Base-by-base conservation (phyloP, 208 protist species). In the Kentomonas sorsogonicus region DNA sequence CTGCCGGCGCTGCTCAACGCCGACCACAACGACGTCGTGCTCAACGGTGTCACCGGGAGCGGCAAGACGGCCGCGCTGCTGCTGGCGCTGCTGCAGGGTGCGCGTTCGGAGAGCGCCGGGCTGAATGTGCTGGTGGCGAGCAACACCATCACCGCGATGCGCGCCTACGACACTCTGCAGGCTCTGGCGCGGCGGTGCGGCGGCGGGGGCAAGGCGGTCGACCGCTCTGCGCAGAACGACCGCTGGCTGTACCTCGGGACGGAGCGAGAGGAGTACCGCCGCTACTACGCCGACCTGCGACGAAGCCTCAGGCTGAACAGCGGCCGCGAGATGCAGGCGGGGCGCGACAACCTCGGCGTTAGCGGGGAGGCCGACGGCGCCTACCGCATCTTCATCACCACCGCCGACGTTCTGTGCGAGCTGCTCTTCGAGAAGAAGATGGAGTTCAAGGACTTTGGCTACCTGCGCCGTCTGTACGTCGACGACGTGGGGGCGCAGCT, bases 341-440 rank as follows among this genome's bases (percentile, higher is more conserved):
- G n/a, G n/a, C n/a, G n/a, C n/a, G 7, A 43, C 34, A 38, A 5
- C 5, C 33, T 5, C 11, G 33, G 5, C 9, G 33, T 38, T 5
- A 15, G 11, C 33, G 11, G 33, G 13, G 57, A 64, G 16, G 52
- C 69, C 6, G 23, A 79, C 55, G 77, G 86, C 0, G 77, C 80
- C 0, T 71, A 71, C 13, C 77, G 86, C 10, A 63, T 90, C 3
- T 60, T 90, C 39, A 87, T 93, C 60, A 91, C 86, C 10, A 91
- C 86, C 6, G 86, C 86, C 4, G 83, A 90, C 31, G 81, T 83
- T 7, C 64, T 93, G 65, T 88, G 78, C 47, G 46, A 93, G 38
- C 55, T 93, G 48, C 58, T 93, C 23, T 93, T 91, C 65, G 75
- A 91, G 60, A 80, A 85, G 45, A 93, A 93, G 61, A 84, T 90